phyloP scores from a whole-genome alignment of 768 basidiomycete genomes.

The Termitomyces sp. region DNA sequence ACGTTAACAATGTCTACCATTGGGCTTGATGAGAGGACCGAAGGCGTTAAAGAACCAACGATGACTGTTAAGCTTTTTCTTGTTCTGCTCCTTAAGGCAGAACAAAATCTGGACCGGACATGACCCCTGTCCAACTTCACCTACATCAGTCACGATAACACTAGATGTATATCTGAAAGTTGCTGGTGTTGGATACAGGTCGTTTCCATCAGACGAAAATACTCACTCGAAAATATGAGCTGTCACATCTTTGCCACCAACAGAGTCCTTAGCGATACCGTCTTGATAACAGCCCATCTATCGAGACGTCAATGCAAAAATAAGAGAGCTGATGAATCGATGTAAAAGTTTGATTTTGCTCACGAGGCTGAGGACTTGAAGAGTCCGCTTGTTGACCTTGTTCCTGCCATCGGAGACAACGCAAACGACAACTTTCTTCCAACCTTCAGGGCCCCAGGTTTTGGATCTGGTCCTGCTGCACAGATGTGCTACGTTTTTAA shows the following conservation, averaged over 20 bases:
- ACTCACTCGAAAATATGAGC: conserved; percentile 90
- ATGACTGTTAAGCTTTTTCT: conserved; percentile 95
- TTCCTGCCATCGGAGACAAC: conserved; percentile 81
- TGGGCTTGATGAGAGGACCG: conserved; percentile 81
- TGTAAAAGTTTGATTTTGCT: conserved; percentile 17
- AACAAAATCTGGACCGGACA: conserved; percentile 87
- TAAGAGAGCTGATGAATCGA: background rate
- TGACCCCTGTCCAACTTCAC: conserved; percentile 72
- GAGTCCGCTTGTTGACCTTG: conserved; percentile 87
- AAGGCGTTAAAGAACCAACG: conserved; percentile 99
- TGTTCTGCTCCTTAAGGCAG: conserved; percentile 94
- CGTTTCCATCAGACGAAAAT: background rate
- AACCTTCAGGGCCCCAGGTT: conserved; percentile 84
- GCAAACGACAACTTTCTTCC: conserved; percentile 90
- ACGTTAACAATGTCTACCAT: conserved; percentile 43
- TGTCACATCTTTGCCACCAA: conserved; percentile 86
- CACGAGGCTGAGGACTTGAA: conserved; percentile 84
- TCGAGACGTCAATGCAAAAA: background rate
- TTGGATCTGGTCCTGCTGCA: conserved; percentile 68
- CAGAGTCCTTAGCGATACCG: conserved; percentile 85
- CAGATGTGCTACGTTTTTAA: conserved; percentile 83
- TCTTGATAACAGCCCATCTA: conserved; percentile 89
- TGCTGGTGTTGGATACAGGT: conserved; percentile 1
- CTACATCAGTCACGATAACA: conserved; percentile 72
- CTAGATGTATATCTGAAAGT: conserved; percentile 65